Conservation (phyloP, 2,329 filamentous ascomycete species). For the Hypomyces perniciosus region DNA sequence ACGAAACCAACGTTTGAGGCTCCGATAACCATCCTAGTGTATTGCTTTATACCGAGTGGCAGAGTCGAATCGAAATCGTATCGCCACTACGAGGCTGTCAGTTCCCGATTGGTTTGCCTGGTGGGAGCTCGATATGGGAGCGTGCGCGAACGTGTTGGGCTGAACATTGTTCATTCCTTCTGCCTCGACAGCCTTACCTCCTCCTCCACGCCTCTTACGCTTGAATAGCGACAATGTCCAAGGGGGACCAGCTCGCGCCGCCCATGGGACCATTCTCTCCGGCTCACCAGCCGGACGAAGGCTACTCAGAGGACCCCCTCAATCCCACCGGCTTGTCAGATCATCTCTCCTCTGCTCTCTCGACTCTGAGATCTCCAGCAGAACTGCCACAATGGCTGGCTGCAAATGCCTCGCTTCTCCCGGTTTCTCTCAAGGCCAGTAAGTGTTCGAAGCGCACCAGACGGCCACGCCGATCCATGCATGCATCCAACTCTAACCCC, state of each 20-base stretch:
- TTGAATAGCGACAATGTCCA: slow-evolving; percentile 20
- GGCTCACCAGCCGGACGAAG: slow-evolving; percentile 63
- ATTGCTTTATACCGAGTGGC: too few species aligned
- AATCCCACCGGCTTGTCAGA: slow-evolving; percentile 32
- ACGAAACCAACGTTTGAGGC: too few species aligned
- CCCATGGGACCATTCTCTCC: slow-evolving; percentile 12
- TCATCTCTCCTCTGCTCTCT: slow-evolving; percentile 27
- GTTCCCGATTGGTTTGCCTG: neutral
- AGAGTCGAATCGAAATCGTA: too few species aligned
- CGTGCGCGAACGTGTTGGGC: slow-evolving; percentile 2
- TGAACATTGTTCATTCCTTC: slow-evolving; percentile 6
- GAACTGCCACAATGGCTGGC: slow-evolving; percentile 47
- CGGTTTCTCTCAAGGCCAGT: slow-evolving; percentile 45
- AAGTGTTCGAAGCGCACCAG: slow-evolving; percentile 20
- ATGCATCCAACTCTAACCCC: neutral
- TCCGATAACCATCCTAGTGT: too few species aligned
- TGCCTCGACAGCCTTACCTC: slow-evolving; percentile 8
- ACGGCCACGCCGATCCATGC: neutral
- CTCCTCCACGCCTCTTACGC: slow-evolving; percentile 13
- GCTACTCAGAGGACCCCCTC: slow-evolving; percentile 73
- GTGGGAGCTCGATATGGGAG: slow-evolving; percentile 9
- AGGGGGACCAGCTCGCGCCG: slow-evolving; percentile 18
- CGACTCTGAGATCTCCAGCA: slow-evolving; percentile 32
- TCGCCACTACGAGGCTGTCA: too few species aligned
- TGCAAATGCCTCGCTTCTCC: slow-evolving; percentile 43